Evolutionary conservation across 169 alveolate species (phyloP).

Genomic region (Plasmodium coatneyi): DNA sequence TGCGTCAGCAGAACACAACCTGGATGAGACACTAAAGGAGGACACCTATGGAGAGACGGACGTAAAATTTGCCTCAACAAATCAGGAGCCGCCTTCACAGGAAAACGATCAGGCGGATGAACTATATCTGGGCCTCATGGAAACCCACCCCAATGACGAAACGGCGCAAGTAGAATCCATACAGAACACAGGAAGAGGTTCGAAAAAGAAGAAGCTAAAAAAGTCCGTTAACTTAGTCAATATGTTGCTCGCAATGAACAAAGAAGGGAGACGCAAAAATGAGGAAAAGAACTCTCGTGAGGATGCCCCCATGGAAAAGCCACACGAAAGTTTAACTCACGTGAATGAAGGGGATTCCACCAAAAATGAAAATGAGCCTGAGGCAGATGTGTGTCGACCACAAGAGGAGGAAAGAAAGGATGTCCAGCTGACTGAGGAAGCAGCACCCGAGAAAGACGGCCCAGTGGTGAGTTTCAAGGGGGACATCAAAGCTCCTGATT

Average conservation of each 20-base stretch:
- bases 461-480: background rate
- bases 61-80: background rate
- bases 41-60: background rate
- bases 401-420: background rate
- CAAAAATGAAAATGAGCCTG: background rate
- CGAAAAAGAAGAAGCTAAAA: constrained; percentile 7
- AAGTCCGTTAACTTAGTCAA: constrained; percentile 27
- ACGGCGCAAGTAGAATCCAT: background rate
- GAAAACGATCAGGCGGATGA: background rate
- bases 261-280: background rate
- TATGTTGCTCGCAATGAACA: background rate
- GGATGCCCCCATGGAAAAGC: background rate
- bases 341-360: constrained; percentile 3
- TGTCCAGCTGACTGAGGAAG: background rate
- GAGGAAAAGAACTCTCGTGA: background rate
- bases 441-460: background rate
- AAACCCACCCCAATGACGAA: background rate
- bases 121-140: background rate
- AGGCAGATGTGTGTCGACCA: background rate
- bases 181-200: background rate
- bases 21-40: constrained; percentile 26
- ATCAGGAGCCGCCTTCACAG: background rate
- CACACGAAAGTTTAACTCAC: background rate
- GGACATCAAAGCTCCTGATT: background rate
- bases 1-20: background rate